phyloP scores from a whole-genome alignment of 371 early-diverging fungal species.

The Haplosporangium sp. region DNA sequence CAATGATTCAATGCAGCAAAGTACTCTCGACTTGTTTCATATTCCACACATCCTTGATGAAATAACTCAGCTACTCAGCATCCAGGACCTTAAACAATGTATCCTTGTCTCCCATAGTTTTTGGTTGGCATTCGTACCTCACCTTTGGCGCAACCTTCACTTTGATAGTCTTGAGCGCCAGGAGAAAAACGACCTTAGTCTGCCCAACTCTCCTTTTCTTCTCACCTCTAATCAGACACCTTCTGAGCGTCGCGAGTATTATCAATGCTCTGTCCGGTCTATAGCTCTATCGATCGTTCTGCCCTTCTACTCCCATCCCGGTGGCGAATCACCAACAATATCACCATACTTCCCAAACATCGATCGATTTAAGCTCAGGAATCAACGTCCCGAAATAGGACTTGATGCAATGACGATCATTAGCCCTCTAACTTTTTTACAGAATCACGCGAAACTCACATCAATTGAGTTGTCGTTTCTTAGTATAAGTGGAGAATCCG shows the following conservation, averaged over 20 bases:
- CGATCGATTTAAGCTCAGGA: not conserved
- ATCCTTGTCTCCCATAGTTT: conserved; percentile 1
- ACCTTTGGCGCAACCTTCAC: conserved; percentile 14
- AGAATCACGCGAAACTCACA: not conserved
- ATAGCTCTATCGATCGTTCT: not conserved
- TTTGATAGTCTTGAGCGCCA: not conserved
- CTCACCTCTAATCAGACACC: not conserved
- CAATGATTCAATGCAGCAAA: not conserved
- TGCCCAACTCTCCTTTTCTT: conserved; percentile 3
- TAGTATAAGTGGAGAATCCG: not conserved
- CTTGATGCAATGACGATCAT: not conserved
- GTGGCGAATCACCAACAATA: not conserved
- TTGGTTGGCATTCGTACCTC: conserved; percentile 11
- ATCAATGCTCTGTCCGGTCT: conserved; percentile 12
- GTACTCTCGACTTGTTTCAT: not conserved
- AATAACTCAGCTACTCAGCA: not conserved
- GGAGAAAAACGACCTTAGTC: not conserved
- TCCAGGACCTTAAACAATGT: conserved; percentile 3
- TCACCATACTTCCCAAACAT: conserved; percentile 6
- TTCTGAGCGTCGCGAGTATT: not conserved
- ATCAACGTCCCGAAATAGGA: not conserved
- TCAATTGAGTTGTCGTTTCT: conserved; percentile 7
- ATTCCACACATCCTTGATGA: conserved; percentile 13
- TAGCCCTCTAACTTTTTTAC: not conserved
- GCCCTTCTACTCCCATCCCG: not conserved